Percentiles rank a stretch among this genome's conserved stretches.
Evolutionary conservation across 768 basidiomycete genomes (phyloP).

Genomic region (Tylopilus vinaceipallidus): DNA sequence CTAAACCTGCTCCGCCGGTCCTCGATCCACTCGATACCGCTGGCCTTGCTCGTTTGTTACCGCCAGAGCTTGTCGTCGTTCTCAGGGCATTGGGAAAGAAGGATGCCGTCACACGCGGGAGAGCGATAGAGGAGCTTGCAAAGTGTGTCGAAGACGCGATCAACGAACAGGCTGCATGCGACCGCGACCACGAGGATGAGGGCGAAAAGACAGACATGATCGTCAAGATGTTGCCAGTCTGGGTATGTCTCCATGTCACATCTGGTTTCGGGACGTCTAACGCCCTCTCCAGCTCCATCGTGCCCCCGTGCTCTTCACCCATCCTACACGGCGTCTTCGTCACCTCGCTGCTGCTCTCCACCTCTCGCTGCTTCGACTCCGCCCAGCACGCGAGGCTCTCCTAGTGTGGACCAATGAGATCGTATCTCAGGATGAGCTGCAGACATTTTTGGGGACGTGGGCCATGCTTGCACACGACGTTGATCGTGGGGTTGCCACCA

Average conservation of each 20-base stretch:
- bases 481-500: constrained; percentile 57
- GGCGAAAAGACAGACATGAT: constrained; percentile 29
- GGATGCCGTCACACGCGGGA: constrained; percentile 77
- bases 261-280: constrained; percentile 8
- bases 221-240: constrained; percentile 78
- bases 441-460: constrained; percentile 71
- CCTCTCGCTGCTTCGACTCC: constrained; percentile 57
- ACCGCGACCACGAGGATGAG: constrained; percentile 8
- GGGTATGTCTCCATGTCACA: constrained; percentile 55
- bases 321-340: constrained; percentile 76
- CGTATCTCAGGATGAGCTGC: constrained; percentile 47
- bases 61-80: constrained; percentile 80
- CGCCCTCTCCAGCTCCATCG: constrained; percentile 67
- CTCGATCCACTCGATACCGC: constrained; percentile 87
- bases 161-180: constrained; percentile 42
- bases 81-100: constrained; percentile 85
- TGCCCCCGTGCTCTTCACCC: constrained; percentile 75
- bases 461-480: constrained; percentile 67
- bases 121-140: constrained; percentile 81
- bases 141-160: constrained; percentile 61
- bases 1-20: constrained; percentile 68
- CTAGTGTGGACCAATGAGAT: constrained; percentile 49
- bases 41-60: constrained; percentile 70
- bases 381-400: constrained; percentile 46
- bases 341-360: constrained; percentile 61